phyloP scores from a whole-genome alignment of 345 rosid genomes.

The Zanthoxylum bungeanum region DNA sequence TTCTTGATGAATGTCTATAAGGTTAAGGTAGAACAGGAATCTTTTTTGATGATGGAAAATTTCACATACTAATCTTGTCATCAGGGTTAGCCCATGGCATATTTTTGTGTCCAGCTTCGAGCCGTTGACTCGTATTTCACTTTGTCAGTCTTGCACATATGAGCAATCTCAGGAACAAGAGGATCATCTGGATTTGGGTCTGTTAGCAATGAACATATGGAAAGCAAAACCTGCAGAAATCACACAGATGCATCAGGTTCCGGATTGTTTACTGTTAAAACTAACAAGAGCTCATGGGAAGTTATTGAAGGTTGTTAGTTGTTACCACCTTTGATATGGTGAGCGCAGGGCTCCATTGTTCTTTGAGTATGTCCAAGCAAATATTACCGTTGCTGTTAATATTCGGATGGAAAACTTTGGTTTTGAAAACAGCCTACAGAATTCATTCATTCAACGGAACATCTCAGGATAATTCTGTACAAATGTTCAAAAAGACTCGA shows the following conservation, averaged over 20 bases:
- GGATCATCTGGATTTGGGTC: conserved; percentile 51
- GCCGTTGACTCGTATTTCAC: conserved; percentile 38
- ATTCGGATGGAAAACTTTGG: conserved; percentile 69
- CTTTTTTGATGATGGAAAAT: too few relatives aligned
- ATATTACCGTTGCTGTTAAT: conserved; percentile 62
- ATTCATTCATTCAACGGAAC: conserved; percentile 6
- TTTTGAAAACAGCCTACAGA: conserved; percentile 52
- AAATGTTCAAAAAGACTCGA: background rate
- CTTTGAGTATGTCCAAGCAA: conserved; percentile 63
- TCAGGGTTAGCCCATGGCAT: too few relatives aligned
- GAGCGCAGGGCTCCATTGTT: conserved; percentile 77
- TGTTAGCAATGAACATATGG: conserved; percentile 40
- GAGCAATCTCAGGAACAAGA: conserved; percentile 44
- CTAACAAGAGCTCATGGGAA: too few relatives aligned
- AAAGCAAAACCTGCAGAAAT: conserved; percentile 43
- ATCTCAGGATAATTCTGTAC: background rate
- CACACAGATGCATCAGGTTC: too few relatives aligned
- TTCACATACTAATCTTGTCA: too few relatives aligned
- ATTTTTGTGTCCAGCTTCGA: conserved; percentile 47
- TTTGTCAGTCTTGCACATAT: conserved; percentile 41
- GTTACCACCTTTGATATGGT: conserved; percentile 69
- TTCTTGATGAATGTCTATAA: too few relatives aligned
- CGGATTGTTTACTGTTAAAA: too few relatives aligned
- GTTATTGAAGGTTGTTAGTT: background rate
- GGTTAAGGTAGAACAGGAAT: too few relatives aligned